phyloP scores from a whole-genome alignment of 306 rosid genomes.

The Prunus salicina region DNA sequence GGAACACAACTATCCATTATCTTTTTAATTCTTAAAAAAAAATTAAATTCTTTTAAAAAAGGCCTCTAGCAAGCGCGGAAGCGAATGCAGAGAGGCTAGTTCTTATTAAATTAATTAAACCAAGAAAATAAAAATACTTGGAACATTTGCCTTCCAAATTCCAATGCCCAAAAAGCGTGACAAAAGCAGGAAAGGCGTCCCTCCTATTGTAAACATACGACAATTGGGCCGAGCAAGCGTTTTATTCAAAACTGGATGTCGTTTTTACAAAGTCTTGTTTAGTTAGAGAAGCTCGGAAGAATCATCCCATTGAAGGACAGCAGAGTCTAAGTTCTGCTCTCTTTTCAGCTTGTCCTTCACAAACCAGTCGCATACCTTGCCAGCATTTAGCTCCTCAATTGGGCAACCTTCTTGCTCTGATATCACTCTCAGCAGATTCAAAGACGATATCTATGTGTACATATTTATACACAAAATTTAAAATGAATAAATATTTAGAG shows the following conservation, averaged over 20 bases:
- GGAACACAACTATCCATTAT: too few species aligned
- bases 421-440: conserved; percentile 76
- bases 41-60: too few species aligned
- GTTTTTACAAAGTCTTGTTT: background rate
- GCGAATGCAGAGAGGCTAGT: too few species aligned
- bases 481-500: background rate
- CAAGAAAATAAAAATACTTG: too few species aligned
- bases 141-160: background rate
- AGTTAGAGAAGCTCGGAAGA: conserved; percentile 43
- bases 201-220: too few species aligned
- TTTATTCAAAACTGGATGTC: background rate
- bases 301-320: conserved; percentile 96
- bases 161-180: background rate
- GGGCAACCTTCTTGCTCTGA: conserved; percentile 87
- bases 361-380: conserved; percentile 68
- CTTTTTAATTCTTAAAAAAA: too few species aligned
- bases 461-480: background rate
- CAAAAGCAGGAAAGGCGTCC: too few species aligned
- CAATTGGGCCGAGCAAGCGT: background rate
- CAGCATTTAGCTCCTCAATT: conserved; percentile 86
- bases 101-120: background rate
- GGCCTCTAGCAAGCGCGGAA: too few species aligned
- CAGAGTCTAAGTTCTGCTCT: conserved; percentile 75
- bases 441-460: conserved; percentile 58
- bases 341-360: conserved; percentile 58